phyloP scores from a whole-genome alignment of 345 rosid genomes.

The Bruguiera gymnorhiza region DNA sequence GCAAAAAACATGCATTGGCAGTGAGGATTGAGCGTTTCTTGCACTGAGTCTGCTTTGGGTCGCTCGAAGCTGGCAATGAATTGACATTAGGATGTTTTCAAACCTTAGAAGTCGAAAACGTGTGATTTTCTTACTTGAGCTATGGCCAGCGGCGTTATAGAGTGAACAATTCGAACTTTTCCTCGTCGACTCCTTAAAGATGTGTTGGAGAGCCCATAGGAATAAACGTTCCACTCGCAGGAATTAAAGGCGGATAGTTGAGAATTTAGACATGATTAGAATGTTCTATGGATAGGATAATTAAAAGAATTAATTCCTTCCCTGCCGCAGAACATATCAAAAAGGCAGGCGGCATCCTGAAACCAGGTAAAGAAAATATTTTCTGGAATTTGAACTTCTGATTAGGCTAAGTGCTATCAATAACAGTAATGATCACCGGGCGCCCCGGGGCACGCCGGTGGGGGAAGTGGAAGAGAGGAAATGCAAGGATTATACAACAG shows the following conservation, averaged over 20 bases:
- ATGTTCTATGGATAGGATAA: no score
- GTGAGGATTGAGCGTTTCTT: conserved; percentile 7
- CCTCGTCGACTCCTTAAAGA: no score
- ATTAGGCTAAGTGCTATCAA: neutral
- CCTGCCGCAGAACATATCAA: no score
- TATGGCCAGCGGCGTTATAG: neutral
- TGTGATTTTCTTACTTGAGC: neutral
- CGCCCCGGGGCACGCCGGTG: no score
- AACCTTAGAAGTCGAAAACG: neutral
- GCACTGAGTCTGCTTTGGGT: no score
- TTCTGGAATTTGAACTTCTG: neutral
- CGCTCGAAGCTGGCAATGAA: conserved; percentile 16
- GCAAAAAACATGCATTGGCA: conserved; percentile 5
- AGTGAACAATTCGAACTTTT: neutral
- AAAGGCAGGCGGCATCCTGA: no score
- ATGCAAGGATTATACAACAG: conserved; percentile 23
- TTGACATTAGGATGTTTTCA: conserved; percentile 17
- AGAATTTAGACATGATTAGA: no score
- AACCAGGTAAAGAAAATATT: no score
- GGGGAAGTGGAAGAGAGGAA: neutral
- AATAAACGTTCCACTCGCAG: no score
- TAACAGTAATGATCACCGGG: neutral
- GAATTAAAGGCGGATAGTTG: no score
- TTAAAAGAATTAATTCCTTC: no score
- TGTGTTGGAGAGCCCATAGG: no score